These are phyloP conservation scores for Triticum urartu DNA, from an alignment of 176 grass and related monocot species.

Conservation along the genomic window DNA sequence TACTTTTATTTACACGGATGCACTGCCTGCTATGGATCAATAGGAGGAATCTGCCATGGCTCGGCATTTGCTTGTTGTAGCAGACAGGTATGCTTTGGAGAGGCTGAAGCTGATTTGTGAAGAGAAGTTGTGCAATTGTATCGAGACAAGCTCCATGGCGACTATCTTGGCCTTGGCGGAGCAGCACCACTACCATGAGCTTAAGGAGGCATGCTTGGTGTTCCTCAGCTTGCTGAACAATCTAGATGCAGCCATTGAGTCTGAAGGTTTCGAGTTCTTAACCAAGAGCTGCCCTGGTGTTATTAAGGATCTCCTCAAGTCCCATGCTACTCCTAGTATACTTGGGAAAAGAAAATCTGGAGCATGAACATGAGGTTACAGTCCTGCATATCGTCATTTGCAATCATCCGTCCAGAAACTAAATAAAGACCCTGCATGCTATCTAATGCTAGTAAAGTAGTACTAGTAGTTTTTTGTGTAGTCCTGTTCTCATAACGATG, in stretches of 20 bases:
- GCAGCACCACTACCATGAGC: not conserved
- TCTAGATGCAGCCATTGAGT: not conserved
- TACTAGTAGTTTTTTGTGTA: not conserved
- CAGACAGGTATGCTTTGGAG: not conserved
- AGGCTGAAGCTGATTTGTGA: not conserved
- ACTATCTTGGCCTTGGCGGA: not conserved
- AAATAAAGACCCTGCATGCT: not conserved
- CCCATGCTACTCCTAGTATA: not conserved
- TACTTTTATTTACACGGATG: constrained; percentile 1
- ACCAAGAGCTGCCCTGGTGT: not conserved
- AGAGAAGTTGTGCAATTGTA: not conserved
- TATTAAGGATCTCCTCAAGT: not conserved
- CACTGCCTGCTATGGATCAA: not conserved
- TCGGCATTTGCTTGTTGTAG: not conserved
- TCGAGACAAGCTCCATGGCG: not conserved
- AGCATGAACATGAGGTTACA: not conserved
- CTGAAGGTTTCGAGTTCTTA: not conserved
- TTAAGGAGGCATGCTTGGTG: not conserved
- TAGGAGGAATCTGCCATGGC: not conserved
- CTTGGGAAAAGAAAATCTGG: not conserved
- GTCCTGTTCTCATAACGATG: not conserved
- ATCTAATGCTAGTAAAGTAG: not conserved
- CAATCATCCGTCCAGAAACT: not conserved
- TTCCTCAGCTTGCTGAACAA: not conserved
- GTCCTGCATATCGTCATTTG: not conserved